Percentiles rank a stretch among this genome's conserved stretches.
These are phyloP conservation scores for Sphaerulina vaccinii DNA, from an alignment of 2,329 filamentous ascomycete species.

Conservation along the genomic window DNA sequence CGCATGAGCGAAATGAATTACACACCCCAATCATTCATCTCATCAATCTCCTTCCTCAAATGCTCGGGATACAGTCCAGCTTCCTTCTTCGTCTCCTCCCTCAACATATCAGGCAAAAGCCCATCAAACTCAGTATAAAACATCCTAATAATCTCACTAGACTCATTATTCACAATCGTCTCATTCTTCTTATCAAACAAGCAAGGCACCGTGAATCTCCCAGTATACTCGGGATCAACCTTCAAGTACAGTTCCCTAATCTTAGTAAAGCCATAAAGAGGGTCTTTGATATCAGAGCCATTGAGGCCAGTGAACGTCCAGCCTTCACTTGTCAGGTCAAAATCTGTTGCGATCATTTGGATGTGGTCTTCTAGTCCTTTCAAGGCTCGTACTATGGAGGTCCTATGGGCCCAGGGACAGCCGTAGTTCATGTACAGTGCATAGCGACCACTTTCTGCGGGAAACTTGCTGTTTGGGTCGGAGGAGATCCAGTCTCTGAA, in stretches of 20 bases:
- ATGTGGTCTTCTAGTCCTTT: conserved; percentile 54
- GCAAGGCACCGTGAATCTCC: conserved; percentile 78
- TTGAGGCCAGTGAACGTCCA: conserved; percentile 68
- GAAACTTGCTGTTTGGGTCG: conserved; percentile 52
- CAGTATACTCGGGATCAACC: conserved; percentile 64
- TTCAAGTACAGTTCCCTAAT: conserved; percentile 72
- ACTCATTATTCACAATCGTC: conserved; percentile 85
- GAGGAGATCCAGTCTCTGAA: conserved; percentile 59
- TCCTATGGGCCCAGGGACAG: conserved; percentile 63
- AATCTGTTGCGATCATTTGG: conserved; percentile 48
- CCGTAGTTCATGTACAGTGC: conserved; percentile 59
- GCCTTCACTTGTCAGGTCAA: conserved; percentile 49
- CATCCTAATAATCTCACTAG: conserved; percentile 88
- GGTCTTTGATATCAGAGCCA: conserved; percentile 56
- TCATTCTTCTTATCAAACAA: conserved; percentile 66
- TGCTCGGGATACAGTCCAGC: conserved; percentile 67
- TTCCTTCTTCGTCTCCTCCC: conserved; percentile 51
- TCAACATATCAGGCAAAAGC: conserved; percentile 51
- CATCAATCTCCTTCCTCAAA: conserved; percentile 69
- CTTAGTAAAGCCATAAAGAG: conserved; percentile 64
- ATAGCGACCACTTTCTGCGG: conserved; percentile 61
- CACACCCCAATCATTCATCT: conserved; percentile 68
- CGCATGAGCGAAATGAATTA: too few relatives aligned
- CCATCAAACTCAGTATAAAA: conserved; percentile 75
- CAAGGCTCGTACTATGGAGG: conserved; percentile 48